Evolutionary conservation across 2,329 filamentous ascomycete species (phyloP).

Genomic region (Hortaea werneckii): DNA sequence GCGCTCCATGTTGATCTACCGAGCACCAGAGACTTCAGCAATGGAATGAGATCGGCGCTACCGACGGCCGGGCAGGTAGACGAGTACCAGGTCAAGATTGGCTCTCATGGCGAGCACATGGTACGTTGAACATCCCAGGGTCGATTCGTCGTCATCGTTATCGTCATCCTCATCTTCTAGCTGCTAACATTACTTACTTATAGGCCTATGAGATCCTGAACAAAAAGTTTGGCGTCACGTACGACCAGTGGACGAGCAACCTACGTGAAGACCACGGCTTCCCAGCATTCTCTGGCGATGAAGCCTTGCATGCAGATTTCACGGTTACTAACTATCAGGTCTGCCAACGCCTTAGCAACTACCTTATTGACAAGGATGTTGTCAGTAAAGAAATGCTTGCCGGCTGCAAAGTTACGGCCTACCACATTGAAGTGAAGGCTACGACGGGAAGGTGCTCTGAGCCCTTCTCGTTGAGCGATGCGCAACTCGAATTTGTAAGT

Average conservation of each 20-base stretch:
- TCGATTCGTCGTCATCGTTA: too few species aligned
- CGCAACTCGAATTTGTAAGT: background rate
- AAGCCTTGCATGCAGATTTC: constrained; percentile 5
- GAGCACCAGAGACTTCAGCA: too few species aligned
- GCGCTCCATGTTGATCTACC: too few species aligned
- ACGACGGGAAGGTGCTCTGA: constrained; percentile 1
- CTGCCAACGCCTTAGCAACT: constrained; percentile 1
- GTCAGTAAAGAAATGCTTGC: background rate
- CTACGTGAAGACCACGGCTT: constrained; percentile 1
- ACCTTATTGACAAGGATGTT: constrained; percentile 2
- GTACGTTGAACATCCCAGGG: too few species aligned
- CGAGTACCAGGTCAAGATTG: too few species aligned
- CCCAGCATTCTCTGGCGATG: constrained; percentile 1
- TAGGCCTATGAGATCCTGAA: too few species aligned
- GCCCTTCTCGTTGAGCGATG: constrained; percentile 6
- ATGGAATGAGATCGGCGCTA: too few species aligned
- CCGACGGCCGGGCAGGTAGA: too few species aligned
- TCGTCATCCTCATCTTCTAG: too few species aligned
- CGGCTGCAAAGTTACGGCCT: constrained; percentile 5
- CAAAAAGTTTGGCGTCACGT: too few species aligned
- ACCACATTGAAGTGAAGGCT: constrained; percentile 10
- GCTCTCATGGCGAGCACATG: too few species aligned
- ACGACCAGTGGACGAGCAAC: constrained; percentile 3
- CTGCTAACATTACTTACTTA: too few species aligned
- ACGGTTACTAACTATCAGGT: constrained; percentile 4